Evolutionary conservation across 768 basidiomycete species (phyloP).

Genomic region (Ramaria sp.): DNA sequence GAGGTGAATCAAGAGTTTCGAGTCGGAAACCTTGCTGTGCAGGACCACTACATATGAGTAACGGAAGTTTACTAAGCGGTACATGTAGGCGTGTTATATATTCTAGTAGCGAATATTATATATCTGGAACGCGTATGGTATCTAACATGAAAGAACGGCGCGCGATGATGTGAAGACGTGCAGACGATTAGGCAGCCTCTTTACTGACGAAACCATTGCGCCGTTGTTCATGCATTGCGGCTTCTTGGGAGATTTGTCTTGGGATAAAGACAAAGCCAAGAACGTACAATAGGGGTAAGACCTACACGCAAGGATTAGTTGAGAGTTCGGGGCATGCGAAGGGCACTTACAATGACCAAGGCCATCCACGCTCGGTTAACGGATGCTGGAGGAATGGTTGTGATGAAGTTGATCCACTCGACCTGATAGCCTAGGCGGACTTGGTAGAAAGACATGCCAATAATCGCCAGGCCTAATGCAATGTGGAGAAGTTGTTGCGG

Average conservation of each 20-base stretch:
- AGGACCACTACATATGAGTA: slow-evolving; percentile 8
- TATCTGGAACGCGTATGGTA: too few species aligned
- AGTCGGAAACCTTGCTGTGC: slow-evolving; percentile 12
- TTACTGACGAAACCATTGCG: too few species aligned
- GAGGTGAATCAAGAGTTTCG: slow-evolving; percentile 9
- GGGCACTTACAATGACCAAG: slow-evolving; percentile 35
- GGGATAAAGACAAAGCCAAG: slow-evolving; percentile 1
- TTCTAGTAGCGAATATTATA: too few species aligned
- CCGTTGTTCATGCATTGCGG: background rate
- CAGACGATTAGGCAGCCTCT: too few species aligned
- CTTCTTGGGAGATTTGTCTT: slow-evolving; percentile 2
- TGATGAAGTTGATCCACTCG: slow-evolving; percentile 26
- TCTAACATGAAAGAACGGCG: too few species aligned
- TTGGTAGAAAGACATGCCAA: slow-evolving; percentile 39
- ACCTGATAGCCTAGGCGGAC: slow-evolving; percentile 12
- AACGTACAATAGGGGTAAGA: slow-evolving; percentile 6
- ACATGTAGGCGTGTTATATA: slow-evolving; percentile 2
- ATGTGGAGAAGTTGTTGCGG: slow-evolving; percentile 34
- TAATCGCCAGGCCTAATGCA: slow-evolving; percentile 40
- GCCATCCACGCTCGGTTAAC: slow-evolving; percentile 31
- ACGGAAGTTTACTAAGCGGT: slow-evolving; percentile 10
- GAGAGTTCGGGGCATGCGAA: background rate
- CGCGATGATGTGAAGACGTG: too few species aligned
- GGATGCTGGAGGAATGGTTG: slow-evolving; percentile 22
- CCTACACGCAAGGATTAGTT: background rate